Evolutionary conservation across 1,139 yeast genomes (phyloP).

Genomic region (Groenewaldozyma sp.): DNA sequence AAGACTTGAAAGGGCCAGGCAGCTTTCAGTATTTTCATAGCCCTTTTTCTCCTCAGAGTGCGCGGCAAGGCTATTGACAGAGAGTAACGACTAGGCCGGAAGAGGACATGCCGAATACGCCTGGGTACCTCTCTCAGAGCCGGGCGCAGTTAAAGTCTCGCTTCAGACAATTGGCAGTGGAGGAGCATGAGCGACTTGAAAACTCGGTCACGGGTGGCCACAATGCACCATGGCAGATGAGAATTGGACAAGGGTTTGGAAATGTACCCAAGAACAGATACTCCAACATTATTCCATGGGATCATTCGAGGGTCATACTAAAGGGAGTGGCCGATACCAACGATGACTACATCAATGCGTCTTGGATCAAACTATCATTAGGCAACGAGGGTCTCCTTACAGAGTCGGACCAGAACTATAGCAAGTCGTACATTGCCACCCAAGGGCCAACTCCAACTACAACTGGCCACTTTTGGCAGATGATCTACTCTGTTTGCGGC

Average conservation of each 20-base stretch:
- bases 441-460: conserved; percentile 69
- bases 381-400: no score
- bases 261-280: conserved; percentile 42
- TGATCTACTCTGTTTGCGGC: conserved; percentile 42
- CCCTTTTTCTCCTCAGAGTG: no score
- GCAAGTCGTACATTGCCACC: conserved; percentile 43
- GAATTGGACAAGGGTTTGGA: conserved; percentile 1
- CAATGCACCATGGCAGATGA: no score
- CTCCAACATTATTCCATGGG: conserved; percentile 51
- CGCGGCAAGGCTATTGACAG: no score
- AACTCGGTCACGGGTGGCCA: not conserved
- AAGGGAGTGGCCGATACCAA: no score
- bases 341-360: conserved; percentile 42
- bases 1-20: no score
- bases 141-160: conserved; percentile 3
- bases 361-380: conserved; percentile 29
- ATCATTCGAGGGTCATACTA: conserved; percentile 43
- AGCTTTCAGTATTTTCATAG: no score
- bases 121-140: not conserved
- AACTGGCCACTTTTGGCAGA: conserved; percentile 72
- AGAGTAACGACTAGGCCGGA: no score
- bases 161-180: conserved; percentile 10
- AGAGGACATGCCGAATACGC: no score
- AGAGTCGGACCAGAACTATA: conserved; percentile 4
- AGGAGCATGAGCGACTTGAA: not conserved